Base-by-base conservation (phyloP, 2,329 filamentous ascomycete genomes). In the Fusarium sp. region DNA sequence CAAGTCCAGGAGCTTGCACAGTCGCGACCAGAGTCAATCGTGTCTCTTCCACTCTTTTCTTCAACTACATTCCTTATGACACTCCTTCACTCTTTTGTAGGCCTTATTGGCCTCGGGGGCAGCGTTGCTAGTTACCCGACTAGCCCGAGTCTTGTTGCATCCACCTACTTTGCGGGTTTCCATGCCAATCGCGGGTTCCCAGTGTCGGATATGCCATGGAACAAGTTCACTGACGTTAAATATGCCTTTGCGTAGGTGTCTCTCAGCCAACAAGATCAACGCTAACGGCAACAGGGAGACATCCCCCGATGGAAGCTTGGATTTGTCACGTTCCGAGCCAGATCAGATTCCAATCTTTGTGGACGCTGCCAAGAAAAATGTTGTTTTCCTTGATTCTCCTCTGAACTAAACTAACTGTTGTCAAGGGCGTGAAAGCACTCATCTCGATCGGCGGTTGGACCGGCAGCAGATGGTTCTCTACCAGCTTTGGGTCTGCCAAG, bases 81-180 rank as follows among this genome's bases (percentile, higher is more conserved):
- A 2, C 54, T 56, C 20, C 2, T 64, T 8, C 65, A 66, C 52
- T 37, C 71, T 6, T 24, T 74, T n/a, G 29, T 74, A 24, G 73
- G 70, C 62, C 54, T 73, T 27, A 16, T 75, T 35, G 58, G 67
- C 60, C 56, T 76, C 1, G 34, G 62, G 27, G 16, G 27, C 27
- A 57, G 20, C 56, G 64, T 13, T 4, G 14, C 50, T 3, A 57
- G n/a, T 31, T 37, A 37, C n/a, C 9, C 63, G n/a, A 7, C 11
- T 11, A 52, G 20, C 8, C 20, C 4, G 9, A 20, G 31, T 5
- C 65, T 76, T 2, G 74, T 76, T 1, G 70, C 74, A 5, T 77
- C 74, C 2, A 77, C 74, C 10, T 76, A 76, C 27, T 75, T 76
- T 34, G 74, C 74, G 9, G 74, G 74, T 22, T 76, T 76, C 64